Evolutionary conservation across 192 early-diverging fungal species (phyloP), one percentile per base, ranked within the genome.

Genomic region (Chytriomyces hyalinus): DNA sequence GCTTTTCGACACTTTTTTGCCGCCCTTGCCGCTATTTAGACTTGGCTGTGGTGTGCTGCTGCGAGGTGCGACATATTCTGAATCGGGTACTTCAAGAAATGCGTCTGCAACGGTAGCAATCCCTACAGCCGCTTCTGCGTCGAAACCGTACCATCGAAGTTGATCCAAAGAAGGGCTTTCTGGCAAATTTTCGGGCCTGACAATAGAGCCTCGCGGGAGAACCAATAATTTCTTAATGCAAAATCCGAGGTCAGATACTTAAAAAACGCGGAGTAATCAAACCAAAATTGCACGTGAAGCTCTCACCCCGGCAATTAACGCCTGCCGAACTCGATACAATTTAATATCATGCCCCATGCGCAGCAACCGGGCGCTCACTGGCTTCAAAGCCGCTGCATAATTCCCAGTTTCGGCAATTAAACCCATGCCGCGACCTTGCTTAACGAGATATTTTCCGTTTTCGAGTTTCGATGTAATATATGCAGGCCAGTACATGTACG

Each of bases 401-500:
- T 48, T 61, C 20, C 76, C 67, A 1, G 11, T 46, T 13, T 78
- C 76, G 22, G 51, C 57, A 17, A 65, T 26, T 28, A 78, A 9
- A 6, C 67, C 68, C 51, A 65, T 70, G 24, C 76, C 76, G 6
- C n/a, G 17, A 8, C 67, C 53, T 44, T 51, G 45, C 36, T 53
- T 53, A 4, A 70, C 13, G n/a, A 70, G 36, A 24, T 60, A 60
- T 13, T 49, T 70, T 8, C 61, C 51, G 44, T 68, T 63, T 20
- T 36, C 24, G 28, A 78, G 17, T 24, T 70, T 63, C 6, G 49
- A 17, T 11, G 36, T 26, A 61, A 78, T 70, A 11, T 10, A 47
- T 13, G 57, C 76, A 6, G 76, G 76, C 53, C 51, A 59, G 24
- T 47, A 70, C 17, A 44, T 36, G 46, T 78, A 78, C 3, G 76